Evolutionary conservation across 495 filamentous ascomycete species (phyloP).

Genomic region (Podospora pseudoanserina): DNA sequence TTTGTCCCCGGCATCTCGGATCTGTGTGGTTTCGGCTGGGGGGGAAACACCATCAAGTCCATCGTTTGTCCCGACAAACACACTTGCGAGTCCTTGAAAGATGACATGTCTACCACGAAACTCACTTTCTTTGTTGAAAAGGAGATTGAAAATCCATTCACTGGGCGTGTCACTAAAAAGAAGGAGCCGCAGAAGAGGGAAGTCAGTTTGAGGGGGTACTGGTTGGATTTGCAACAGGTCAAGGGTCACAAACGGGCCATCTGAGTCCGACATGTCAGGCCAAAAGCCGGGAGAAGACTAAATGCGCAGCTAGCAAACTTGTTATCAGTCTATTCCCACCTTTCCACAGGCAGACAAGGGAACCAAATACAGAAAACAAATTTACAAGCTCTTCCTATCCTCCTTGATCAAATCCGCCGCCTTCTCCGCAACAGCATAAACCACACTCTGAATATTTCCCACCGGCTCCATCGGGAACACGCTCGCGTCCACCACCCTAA

Average conservation of each 20-base stretch:
- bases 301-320: no score
- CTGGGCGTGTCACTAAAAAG: not conserved
- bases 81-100: not conserved
- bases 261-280: not conserved
- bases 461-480: conserved; percentile 47
- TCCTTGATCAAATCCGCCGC: conserved; percentile 54
- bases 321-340: not conserved
- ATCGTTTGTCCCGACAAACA: not conserved
- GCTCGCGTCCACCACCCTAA: conserved; percentile 55
- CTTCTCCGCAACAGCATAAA: conserved; percentile 55
- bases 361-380: not conserved
- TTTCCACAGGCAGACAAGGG: not conserved
- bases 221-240: not conserved
- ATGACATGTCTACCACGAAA: not conserved
- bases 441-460: conserved; percentile 49
- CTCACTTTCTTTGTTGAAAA: not conserved
- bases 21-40: not conserved
- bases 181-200: not conserved
- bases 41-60: not conserved
- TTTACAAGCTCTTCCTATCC: conserved; percentile 14
- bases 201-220: not conserved
- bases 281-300: no score
- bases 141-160: not conserved
- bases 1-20: not conserved
- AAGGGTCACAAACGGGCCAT: not conserved